phyloP scores from a whole-genome alignment of 768 basidiomycete genomes.

The Crepidotus variabilis region DNA sequence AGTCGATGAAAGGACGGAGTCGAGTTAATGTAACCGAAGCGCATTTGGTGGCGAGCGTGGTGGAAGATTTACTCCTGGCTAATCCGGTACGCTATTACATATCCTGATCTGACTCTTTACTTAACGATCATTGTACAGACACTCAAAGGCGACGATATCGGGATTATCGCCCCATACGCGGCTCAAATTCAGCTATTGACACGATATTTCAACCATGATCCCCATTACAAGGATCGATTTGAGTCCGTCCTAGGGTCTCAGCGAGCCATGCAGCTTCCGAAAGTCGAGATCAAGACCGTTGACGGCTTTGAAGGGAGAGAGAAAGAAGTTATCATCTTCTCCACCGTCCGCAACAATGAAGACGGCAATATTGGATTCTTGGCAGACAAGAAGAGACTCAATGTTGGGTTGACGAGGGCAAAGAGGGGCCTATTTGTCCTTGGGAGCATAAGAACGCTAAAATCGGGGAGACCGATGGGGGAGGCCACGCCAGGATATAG shows the following conservation, averaged over 20 bases:
- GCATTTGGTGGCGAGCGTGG: conserved; percentile 69
- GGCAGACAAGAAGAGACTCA: conserved; percentile 79
- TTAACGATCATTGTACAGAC: conserved; percentile 28
- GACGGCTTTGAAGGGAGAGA: conserved; percentile 95
- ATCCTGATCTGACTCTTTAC: neutral
- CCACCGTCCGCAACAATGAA: conserved; percentile 82
- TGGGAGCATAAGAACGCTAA: conserved; percentile 67
- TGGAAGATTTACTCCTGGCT: conserved; percentile 75
- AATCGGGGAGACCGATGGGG: conserved; percentile 20
- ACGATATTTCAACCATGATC: conserved; percentile 59
- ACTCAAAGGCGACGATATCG: conserved; percentile 74
- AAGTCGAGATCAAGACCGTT: conserved; percentile 87
- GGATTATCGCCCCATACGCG: conserved; percentile 89
- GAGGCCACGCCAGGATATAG: no score
- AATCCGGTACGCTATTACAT: conserved; percentile 55
- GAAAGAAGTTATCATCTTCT: conserved; percentile 90
- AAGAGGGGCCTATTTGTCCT: conserved; percentile 82
- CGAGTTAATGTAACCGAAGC: conserved; percentile 77
- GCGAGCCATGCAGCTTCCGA: conserved; percentile 58
- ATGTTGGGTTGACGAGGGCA: conserved; percentile 89
- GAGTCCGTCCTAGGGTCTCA: conserved; percentile 55
- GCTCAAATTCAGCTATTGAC: conserved; percentile 79
- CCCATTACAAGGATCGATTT: conserved; percentile 51
- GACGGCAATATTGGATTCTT: conserved; percentile 83
- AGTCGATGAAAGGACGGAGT: conserved; percentile 67